phyloP scores from a whole-genome alignment of 192 early-diverging fungal species.

The Coemansia sp. region DNA sequence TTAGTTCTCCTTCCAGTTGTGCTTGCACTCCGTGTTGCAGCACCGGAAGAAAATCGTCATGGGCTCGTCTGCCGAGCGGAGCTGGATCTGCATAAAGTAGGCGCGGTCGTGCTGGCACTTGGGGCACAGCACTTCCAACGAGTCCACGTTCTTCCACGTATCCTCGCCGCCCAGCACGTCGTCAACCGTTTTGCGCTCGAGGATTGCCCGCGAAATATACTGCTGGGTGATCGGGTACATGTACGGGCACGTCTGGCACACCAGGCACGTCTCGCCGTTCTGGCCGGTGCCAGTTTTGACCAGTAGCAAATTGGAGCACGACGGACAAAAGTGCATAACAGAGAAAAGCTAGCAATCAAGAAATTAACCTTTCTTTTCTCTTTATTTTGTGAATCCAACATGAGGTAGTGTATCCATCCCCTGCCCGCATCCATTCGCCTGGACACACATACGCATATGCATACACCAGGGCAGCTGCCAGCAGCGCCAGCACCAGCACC shows the following conservation, averaged over 20 bases:
- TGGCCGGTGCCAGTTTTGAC: conserved; percentile 52
- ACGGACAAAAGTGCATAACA: conserved; percentile 86
- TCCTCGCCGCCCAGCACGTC: conserved; percentile 90
- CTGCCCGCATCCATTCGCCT: not conserved
- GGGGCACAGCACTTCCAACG: conserved; percentile 57
- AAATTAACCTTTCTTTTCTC: conserved; percentile 1
- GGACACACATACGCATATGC: no score
- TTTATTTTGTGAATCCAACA: no score
- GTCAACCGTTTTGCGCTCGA: conserved; percentile 83
- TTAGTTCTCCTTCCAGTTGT: conserved; percentile 71
- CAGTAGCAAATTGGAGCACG: conserved; percentile 81
- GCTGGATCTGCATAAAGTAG: conserved; percentile 89
- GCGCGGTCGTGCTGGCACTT: conserved; percentile 69
- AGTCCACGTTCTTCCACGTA: conserved; percentile 83
- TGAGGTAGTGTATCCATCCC: conserved; percentile 6
- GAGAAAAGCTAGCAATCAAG: not conserved
- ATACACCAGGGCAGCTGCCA: no score
- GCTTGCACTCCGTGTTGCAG: conserved; percentile 62
- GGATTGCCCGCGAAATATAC: conserved; percentile 61
- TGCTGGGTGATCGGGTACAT: conserved; percentile 66
- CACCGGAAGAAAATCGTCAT: conserved; percentile 91
- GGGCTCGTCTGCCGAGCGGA: conserved; percentile 91
- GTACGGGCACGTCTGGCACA: conserved; percentile 88
- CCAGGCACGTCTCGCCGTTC: conserved; percentile 62
- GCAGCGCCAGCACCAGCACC: no score